Evolutionary conservation across 2,329 filamentous ascomycete species (phyloP).

Genomic region (Penicillium sp.): DNA sequence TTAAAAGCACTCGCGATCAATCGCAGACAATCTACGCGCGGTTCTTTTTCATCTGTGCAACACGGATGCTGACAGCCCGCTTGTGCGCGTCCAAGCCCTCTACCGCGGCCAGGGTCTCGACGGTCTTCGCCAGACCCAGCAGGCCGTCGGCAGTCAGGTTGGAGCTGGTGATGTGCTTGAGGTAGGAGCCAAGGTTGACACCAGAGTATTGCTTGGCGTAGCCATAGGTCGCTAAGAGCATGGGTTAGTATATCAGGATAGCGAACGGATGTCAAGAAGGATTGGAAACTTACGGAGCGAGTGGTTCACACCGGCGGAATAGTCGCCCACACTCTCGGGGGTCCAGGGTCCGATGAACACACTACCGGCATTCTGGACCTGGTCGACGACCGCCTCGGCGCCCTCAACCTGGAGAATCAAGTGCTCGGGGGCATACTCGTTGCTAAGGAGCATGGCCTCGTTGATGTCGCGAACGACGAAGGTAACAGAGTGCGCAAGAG

Average conservation of each 20-base stretch:
- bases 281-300: constrained; percentile 74
- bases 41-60: constrained; percentile 49
- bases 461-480: constrained; percentile 71
- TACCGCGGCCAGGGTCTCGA: constrained; percentile 93
- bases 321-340: constrained; percentile 95
- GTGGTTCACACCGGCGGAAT: constrained; percentile 97
- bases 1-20: neutral
- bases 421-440: constrained; percentile 94
- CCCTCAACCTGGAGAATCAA: constrained; percentile 86
- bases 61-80: constrained; percentile 67
- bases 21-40: constrained; percentile 16
- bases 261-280: neutral
- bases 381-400: constrained; percentile 70
- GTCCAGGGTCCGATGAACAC: constrained; percentile 97
- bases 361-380: constrained; percentile 90
- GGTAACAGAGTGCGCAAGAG: constrained; percentile 89
- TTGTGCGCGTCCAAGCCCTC: constrained; percentile 94
- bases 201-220: constrained; percentile 99
- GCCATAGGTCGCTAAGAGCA: constrained; percentile 78
- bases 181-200: constrained; percentile 91
- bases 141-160: constrained; percentile 85
- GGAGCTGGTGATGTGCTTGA: constrained; percentile 97
- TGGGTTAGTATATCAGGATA: constrained; percentile 23
- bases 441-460: constrained; percentile 80
- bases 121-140: constrained; percentile 79